phyloP scores from a whole-genome alignment of 2,329 filamentous ascomycete species.

The Venturia oleaginea region DNA sequence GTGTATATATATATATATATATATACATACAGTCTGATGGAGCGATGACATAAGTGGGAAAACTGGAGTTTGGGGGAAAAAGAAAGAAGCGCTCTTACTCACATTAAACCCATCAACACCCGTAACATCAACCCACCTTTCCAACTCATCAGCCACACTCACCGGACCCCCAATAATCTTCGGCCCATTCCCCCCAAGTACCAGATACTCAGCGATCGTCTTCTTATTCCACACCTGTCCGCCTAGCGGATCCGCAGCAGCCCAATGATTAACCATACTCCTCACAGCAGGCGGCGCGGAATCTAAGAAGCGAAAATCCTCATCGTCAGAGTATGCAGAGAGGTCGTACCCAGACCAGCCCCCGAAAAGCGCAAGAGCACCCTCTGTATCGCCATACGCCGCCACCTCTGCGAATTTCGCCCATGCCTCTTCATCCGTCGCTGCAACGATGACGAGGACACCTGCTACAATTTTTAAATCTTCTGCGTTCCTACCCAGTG shows the following conservation, averaged over 20 bases:
- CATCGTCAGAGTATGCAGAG: conserved; percentile 47
- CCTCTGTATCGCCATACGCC: conserved; percentile 45
- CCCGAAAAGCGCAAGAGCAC: conserved; percentile 46
- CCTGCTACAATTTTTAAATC: conserved; percentile 44
- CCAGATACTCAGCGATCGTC: conserved; percentile 24
- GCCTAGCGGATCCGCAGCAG: conserved; percentile 17
- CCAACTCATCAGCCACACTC: conserved; percentile 8
- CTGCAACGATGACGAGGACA: conserved; percentile 27
- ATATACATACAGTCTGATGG: no score
- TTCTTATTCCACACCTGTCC: conserved; percentile 20
- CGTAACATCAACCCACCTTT: conserved; percentile 10
- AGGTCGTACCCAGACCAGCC: conserved; percentile 55
- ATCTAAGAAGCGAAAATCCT: conserved; percentile 39
- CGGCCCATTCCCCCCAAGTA: conserved; percentile 20
- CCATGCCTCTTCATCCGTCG: conserved; percentile 38
- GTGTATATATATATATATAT: no score
- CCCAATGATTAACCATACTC: conserved; percentile 23
- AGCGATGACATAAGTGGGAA: no score
- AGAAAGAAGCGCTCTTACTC: background rate
- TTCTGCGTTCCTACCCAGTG: conserved; percentile 45
- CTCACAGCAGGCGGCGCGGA: conserved; percentile 24
- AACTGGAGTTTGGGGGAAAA: background rate
- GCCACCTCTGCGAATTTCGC: conserved; percentile 43
- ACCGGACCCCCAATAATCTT: conserved; percentile 30
- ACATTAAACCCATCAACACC: conserved; percentile 9